Evolutionary conservation across 176 grass and related monocot species (phyloP).

Genomic region (Secale cereale): DNA sequence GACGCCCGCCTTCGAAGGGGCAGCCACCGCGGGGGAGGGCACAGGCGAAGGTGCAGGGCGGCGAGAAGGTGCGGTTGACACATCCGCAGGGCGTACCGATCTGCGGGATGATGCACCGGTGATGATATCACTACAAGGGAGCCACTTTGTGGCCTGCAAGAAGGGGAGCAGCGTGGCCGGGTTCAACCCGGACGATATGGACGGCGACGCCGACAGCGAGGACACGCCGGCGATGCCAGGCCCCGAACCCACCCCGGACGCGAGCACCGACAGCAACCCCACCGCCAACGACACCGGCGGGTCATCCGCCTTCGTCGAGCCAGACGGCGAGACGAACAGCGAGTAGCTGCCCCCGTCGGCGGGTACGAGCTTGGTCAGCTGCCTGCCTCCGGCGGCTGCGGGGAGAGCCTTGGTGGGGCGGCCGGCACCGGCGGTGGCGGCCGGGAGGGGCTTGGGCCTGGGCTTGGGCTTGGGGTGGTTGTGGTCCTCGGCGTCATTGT

Average conservation of each 20-base stretch:
- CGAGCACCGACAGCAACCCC: constrained; percentile 53
- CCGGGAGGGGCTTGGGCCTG: constrained; percentile 16
- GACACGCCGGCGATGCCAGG: constrained; percentile 17
- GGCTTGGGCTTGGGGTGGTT: constrained; percentile 33
- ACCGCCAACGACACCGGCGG: constrained; percentile 30
- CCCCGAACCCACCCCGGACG: constrained; percentile 34
- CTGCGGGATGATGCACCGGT: constrained; percentile 12
- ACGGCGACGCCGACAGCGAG: constrained; percentile 51
- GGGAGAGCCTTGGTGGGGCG: background rate
- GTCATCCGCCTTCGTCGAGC: constrained; percentile 19
- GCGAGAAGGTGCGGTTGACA: background rate
- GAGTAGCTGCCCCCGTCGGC: constrained; percentile 8
- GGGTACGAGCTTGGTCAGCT: background rate
- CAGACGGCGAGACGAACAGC: constrained; percentile 17
- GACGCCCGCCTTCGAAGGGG: constrained; percentile 39
- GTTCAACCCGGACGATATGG: constrained; percentile 55
- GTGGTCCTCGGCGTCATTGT: constrained; percentile 30
- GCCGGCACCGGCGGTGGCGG: background rate
- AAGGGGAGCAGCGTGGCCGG: constrained; percentile 74
- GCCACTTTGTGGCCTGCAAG: constrained; percentile 78
- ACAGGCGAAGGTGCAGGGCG: constrained; percentile 10
- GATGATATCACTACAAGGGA: constrained; percentile 72
- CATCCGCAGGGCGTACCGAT: constrained; percentile 14
- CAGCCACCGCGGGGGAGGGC: constrained; percentile 42
- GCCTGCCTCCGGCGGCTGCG: background rate